Base-by-base conservation (phyloP, 2,329 filamentous ascomycete genomes). In the Trichoderma oligosporum region DNA sequence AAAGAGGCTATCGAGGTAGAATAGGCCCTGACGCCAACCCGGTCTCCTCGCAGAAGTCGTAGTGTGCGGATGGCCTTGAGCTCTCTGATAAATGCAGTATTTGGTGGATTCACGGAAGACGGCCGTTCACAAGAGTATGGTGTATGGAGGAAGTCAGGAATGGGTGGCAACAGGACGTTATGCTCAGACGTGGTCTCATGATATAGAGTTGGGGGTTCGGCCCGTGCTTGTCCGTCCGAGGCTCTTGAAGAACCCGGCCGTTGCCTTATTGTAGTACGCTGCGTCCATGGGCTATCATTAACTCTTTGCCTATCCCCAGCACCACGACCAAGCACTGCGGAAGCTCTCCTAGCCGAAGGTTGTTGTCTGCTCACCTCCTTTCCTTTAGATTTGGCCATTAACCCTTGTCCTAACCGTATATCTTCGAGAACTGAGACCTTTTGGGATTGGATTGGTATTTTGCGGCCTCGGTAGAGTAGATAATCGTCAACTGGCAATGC, bases 1-100 rank as follows among this genome's bases (percentile, higher is more conserved):
- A 99, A 71, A 0, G 89, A 76, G 5, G 94, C 91, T 62, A 97
- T 96, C 11, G 88, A 86, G 2, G 88, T 91, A 27, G 88, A 92
- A 68, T 97, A 97, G 0, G 93, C 91, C 47, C 91, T 83, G 0
- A 92, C 84, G 2, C 90, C 91, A 58, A 95, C 84, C 45, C 88
- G 80, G 64, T 97, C 91, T 7, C 84, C 83, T 1, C 81, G 85
- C 1, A 97, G 76, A 14, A 83, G 78, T 20, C 93, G 82, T 2
- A 86, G 80, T 2, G 82, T 83, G 44, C 87, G 83, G 62, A 97
- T 90, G 59, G 87, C 86, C 63, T 85, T 82, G 4, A 99, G 78
- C 60, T 88, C 79, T 1, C 81, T 73, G 39, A 97, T 83, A 68
- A 99, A 97, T 0, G 71, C 71, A 39, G 83, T 78, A 64, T 97